Conservation (phyloP, 495 filamentous ascomycete genomes). For the Penicillium fimorum region DNA sequence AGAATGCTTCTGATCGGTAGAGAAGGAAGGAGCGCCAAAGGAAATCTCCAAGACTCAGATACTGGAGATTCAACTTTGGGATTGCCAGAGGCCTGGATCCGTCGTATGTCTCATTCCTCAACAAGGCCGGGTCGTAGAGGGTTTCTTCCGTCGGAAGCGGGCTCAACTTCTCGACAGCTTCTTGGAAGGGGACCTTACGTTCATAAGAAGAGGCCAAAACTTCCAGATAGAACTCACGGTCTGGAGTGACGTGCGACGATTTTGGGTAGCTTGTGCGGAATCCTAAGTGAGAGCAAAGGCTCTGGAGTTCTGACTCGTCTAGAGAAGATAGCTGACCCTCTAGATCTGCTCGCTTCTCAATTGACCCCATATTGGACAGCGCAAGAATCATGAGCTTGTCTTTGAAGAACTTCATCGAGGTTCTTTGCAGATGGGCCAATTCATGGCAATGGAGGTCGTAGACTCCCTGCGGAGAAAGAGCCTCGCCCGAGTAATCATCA, state of each 20-base stretch:
- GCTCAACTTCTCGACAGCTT: conserved; percentile 64
- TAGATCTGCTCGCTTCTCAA: conserved; percentile 76
- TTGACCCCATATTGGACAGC: conserved; percentile 86
- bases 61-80: conserved; percentile 93
- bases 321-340: conserved; percentile 72
- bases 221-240: conserved; percentile 71
- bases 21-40: conserved; percentile 89
- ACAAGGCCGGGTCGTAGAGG: conserved; percentile 81
- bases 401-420: conserved; percentile 79
- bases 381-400: conserved; percentile 88
- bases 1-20: conserved; percentile 89
- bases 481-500: conserved; percentile 83
- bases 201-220: conserved; percentile 75
- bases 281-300: conserved; percentile 69
- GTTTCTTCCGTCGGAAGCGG: conserved; percentile 77
- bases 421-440: conserved; percentile 78
- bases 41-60: conserved; percentile 92
- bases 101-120: conserved; percentile 85
- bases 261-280: conserved; percentile 79
- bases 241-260: conserved; percentile 56
- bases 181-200: conserved; percentile 78
- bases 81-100: conserved; percentile 86
- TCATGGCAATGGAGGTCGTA: conserved; percentile 75
- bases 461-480: conserved; percentile 67
- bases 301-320: conserved; percentile 66